phyloP scores from a whole-genome alignment of 2,329 filamentous ascomycete genomes.

The Capronia epimyces region DNA sequence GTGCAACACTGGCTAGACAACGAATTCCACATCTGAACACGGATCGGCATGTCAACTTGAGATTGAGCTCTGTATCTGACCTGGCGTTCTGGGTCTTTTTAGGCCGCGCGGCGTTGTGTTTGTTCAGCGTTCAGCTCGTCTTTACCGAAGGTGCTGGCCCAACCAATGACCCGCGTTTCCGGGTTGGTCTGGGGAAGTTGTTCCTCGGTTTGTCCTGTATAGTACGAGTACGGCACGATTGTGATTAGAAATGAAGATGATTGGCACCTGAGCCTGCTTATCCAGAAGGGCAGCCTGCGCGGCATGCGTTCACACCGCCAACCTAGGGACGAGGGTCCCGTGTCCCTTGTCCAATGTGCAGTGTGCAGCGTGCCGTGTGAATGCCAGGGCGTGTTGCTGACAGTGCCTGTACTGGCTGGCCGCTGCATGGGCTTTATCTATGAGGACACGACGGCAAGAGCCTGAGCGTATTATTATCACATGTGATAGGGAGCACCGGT shows the following conservation, averaged over 20 bases:
- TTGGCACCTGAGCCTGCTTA: not conserved
- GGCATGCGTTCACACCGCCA: no score
- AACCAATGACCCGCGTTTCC: not conserved
- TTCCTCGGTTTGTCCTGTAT: not conserved
- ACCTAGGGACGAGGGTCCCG: no score
- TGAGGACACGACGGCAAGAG: no score
- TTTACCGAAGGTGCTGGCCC: conserved; percentile 6
- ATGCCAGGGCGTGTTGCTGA: not conserved
- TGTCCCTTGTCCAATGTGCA: no score
- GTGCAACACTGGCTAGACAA: conserved; percentile 73
- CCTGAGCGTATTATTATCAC: no score
- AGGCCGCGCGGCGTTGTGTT: not conserved
- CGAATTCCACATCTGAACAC: conserved; percentile 58
- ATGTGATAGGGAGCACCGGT: not conserved
- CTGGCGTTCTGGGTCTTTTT: not conserved
- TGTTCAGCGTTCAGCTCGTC: not conserved
- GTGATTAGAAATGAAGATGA: not conserved
- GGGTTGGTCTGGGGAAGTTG: not conserved
- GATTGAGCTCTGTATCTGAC: not conserved
- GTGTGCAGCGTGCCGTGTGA: not conserved
- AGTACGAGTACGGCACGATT: not conserved
- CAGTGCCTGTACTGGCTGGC: not conserved
- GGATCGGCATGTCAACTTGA: not conserved
- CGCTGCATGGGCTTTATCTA: not conserved
- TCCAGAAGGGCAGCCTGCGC: not conserved